These are phyloP conservation scores for Artemisia argyi DNA, from an alignment of 129 eudicot genomes.

Conservation along the genomic window DNA sequence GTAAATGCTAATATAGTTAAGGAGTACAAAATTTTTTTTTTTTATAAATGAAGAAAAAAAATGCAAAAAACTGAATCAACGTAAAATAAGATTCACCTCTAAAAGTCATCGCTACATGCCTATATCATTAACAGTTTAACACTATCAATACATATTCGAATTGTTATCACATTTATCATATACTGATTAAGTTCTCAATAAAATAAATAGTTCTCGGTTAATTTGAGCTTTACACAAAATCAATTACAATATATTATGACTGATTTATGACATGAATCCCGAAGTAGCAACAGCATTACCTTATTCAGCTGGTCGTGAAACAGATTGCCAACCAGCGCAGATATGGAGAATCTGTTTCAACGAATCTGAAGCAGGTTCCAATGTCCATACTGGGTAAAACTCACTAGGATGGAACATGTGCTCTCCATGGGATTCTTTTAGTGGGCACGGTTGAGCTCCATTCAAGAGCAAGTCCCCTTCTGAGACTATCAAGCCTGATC, in stretches of 20 bases:
- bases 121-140: no score
- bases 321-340: constrained; percentile 80
- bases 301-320: constrained; percentile 50
- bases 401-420: constrained; percentile 57
- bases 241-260: not conserved
- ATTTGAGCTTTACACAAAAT: not conserved
- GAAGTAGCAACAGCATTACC: no score
- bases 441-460: constrained; percentile 55
- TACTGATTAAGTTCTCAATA: not conserved
- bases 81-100: no score
- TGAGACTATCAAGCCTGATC: constrained; percentile 63
- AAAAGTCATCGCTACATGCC: no score
- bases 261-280: not conserved
- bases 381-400: constrained; percentile 72
- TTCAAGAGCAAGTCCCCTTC: constrained; percentile 85
- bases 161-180: not conserved
- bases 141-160: no score
- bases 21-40: no score
- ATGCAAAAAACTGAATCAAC: no score
- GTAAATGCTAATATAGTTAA: no score
- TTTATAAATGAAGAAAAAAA: no score
- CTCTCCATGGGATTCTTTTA: constrained; percentile 38
- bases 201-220: not conserved
- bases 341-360: constrained; percentile 56
- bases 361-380: constrained; percentile 71